Base-by-base conservation (phyloP, 1,284 basidiomycete species). In the Stygiomarasmius scandens region DNA sequence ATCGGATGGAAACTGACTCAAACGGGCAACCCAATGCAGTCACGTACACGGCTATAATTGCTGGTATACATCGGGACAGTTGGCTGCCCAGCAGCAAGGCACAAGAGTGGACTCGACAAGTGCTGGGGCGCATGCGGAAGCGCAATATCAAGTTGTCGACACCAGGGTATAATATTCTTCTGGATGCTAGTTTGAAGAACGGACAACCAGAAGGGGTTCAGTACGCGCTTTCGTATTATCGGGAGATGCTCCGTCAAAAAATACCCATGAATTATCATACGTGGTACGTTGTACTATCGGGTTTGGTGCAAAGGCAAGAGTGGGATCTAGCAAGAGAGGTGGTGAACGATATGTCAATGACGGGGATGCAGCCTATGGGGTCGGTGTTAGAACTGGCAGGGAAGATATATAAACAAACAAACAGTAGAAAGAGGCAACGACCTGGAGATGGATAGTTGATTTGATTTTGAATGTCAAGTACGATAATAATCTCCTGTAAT, bases 91-190 rank as follows among this genome's bases (percentile, higher is more conserved):
- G 69, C 0, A 64, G 67, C 29, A 69, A 79, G 32, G 75, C 75
- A 14, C 73, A 80, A 50, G 72, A 79, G 58, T 80, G 79, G 62
- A 77, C 74, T 58, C 65, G 70, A 47, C 75, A 82, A 34, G 80
- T 93, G 49, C 67, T 86, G 54, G 66, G 71, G 49, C 79, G 81
- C 62, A 93, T 95, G 87, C 77, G 75, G 66, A 73, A 66, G 45
- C 76, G 78, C 14, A 77, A 77, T 0, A 70, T 90, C 54, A 70
- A 74, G 36, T 76, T 89, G 46, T 86, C 81, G 61, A 74, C 82
- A 41, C 77, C 83, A 25, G 84, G 84, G n/a, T 94, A 90, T 72
- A 87, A 94, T 66, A 81, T 88, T 60, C 74, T 95, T 47, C 80
- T 95, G 58, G 80, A 80, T 56, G 82, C 86, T 12, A 83, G 83